A percentile compares a stretch with the other conserved stretches of the same genome.
Conservation (phyloP, 2,329 filamentous ascomycete species). For the Fusarium subtropicale region DNA sequence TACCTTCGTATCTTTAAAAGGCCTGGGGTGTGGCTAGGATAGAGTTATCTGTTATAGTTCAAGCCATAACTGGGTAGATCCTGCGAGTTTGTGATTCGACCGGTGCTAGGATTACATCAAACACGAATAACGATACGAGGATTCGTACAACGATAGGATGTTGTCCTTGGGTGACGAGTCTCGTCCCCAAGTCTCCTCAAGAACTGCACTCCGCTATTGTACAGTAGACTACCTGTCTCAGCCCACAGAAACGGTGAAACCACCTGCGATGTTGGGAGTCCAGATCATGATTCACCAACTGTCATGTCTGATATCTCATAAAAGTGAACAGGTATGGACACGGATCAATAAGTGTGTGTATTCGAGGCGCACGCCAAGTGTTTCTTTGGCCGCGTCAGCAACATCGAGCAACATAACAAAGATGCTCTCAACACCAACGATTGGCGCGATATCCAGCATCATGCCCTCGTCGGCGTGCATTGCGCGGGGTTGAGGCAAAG, state of each 20-base stretch:
- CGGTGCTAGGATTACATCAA: constrained; percentile 8
- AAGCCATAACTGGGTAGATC: constrained; percentile 8
- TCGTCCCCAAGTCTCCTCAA: not conserved
- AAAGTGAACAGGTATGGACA: constrained; percentile 1
- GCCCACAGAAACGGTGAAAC: not conserved
- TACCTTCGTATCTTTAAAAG: not conserved
- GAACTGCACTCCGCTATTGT: not conserved
- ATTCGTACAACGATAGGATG: not conserved
- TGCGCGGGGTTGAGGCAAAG: constrained; percentile 29
- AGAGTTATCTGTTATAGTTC: constrained; percentile 10
- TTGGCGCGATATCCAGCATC: constrained; percentile 35
- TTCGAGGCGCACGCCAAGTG: constrained; percentile 12
- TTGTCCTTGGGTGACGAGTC: constrained; percentile 3
- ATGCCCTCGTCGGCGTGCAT: constrained; percentile 40
- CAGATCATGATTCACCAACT: constrained; percentile 9
- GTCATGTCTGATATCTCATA: constrained; percentile 20
- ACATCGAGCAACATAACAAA: constrained; percentile 13
- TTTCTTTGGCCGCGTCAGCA: constrained; percentile 36
- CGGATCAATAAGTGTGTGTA: not conserved
- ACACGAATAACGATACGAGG: constrained; percentile 18
- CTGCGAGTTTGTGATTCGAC: not conserved
- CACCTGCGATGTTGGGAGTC: constrained; percentile 1
- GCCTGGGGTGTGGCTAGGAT: not conserved
- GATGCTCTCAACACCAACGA: constrained; percentile 24
- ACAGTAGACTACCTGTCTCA: not conserved